Evolutionary conservation across 768 basidiomycete genomes (phyloP), one percentile per base, ranked within the genome.

Genomic region (Paxillus rubicundulus): DNA sequence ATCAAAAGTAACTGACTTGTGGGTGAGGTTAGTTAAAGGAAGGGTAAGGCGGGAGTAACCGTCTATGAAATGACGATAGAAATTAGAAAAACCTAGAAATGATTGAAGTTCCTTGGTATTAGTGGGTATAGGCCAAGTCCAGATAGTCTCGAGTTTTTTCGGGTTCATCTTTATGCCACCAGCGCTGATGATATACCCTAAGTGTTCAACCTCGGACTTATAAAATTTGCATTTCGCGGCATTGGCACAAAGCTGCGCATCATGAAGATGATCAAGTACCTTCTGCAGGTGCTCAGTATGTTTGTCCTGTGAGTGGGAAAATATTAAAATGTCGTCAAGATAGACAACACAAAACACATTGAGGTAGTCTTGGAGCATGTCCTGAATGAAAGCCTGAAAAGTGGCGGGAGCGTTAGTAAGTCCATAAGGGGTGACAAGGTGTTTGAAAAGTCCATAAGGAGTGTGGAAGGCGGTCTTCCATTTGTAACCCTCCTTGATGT

Each of bases 401-500:
- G 68, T 55, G 0, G 77, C 67, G 6, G 76, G 73, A 4, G 72
- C 69, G 49, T 76, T 73, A 34, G 67, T 69, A 9, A 74, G 64
- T 8, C 71, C 71, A 32, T 70, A 70, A n/a, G 71, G 70, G 59
- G 75, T 70, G 12, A 77, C 69, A 5, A 62, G 57, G 37, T 64
- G 71, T 62, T 78, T 67, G 50, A 70, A 77, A 16, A 66, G 58
- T 4, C 77, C 71, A 16, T 67, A 66, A 27, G 61, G 61, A 10
- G 71, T 75, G 5, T 60, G 48, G 59, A 80, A 78, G 0, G 71
- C 72, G 3, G 76, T 77, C 54, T 77, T 78, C 72, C 69, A 72
- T 58, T 77, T 67, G 49, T 77, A 67, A 0, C 74, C 75, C 16
- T 68, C 63, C 4, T 59, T 54, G 40, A 79, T 72, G 0, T 71